Evolutionary conservation across 768 basidiomycete species (phyloP), one percentile per base, ranked within the genome.

Genomic region (Amanita muscaria): DNA sequence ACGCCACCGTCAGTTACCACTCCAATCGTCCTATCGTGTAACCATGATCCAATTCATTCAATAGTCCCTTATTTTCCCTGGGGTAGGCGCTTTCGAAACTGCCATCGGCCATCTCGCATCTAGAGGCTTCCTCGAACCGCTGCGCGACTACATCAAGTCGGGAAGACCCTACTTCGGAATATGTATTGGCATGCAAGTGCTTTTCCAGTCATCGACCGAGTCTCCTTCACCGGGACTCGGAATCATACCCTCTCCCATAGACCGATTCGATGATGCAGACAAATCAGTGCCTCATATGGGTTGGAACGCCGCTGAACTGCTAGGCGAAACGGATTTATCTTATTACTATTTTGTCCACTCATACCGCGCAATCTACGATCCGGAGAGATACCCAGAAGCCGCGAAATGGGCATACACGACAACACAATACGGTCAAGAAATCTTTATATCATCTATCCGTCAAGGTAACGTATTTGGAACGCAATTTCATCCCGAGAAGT

Each of bases 401-500:
- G 75, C 81, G 33, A 62, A 77, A 46, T 98, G 90, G 85, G 76
- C 77, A 3, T 78, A 93, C 64, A 80, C 86, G 11, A 83, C 83
- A 16, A 90, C 93, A 2, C 84, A 93, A 64, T 99, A 98, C 62
- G 96, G 94, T n/a, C 74, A 78, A 47, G 90, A 98, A 64, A 63
- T 86, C 16, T 98, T 97, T 63, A 69, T 96, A 47, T 88, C 94
- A 21, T 75, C 80, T 7, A 79, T 98, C 15, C 81, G 79, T 55
- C 80, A 76, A 53, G 79, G 74, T 31, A 94, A 90, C 60, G 76
- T 97, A 44, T 94, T 92, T 57, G 94, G 77, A 18, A 85, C 84
- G 12, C 96, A 99, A 60, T 98, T 97, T 65, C 96, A 99, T 64
- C 96, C 96, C 15, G 96, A 99, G 65, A 99, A 99, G 64, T 93